Evolutionary conservation across 2,329 filamentous ascomycete species (phyloP).

Genomic region (Didymella glomerata): DNA sequence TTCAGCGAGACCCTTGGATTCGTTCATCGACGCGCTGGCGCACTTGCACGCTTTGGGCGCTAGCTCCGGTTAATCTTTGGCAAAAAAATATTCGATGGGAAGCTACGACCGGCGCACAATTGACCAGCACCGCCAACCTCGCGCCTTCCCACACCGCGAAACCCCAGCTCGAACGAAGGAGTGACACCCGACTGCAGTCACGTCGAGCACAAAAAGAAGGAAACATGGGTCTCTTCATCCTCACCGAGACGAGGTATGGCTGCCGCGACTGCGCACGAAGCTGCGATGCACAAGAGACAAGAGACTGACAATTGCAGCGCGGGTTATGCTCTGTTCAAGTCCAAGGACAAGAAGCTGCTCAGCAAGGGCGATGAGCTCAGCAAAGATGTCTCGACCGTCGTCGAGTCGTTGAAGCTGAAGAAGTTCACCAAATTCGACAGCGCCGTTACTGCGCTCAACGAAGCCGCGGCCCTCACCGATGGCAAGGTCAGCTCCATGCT

Average conservation of each 20-base stretch:
- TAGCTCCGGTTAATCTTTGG: conserved; percentile 12
- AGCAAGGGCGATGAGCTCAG: conserved; percentile 82
- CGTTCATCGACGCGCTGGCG: conserved; percentile 5
- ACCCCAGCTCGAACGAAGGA: conserved; percentile 20
- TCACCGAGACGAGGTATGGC: conserved; percentile 47
- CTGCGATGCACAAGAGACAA: conserved; percentile 23
- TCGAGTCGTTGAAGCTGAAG: conserved; percentile 93
- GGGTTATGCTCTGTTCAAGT: conserved; percentile 98
- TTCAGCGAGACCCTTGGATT: conserved; percentile 1
- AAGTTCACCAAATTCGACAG: conserved; percentile 97
- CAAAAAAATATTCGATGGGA: conserved; percentile 19
- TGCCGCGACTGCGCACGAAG: conserved; percentile 16
- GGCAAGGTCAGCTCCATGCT: conserved; percentile 94
- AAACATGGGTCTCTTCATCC: conserved; percentile 55
- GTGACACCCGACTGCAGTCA: conserved; percentile 20
- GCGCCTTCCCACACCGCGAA: conserved; percentile 29
- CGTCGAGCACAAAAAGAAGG: conserved; percentile 10
- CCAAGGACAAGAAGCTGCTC: conserved; percentile 97
- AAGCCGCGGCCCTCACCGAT: conserved; percentile 79
- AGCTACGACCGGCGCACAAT: conserved; percentile 16
- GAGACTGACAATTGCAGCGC: conserved; percentile 68
- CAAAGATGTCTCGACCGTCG: conserved; percentile 81
- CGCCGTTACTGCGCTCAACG: conserved; percentile 86
- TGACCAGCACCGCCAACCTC: conserved; percentile 29
- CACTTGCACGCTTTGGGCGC: conserved; percentile 11